Evolutionary conservation across 1,139 yeast genomes (phyloP).

Genomic region (Geotrichum carabidarum): DNA sequence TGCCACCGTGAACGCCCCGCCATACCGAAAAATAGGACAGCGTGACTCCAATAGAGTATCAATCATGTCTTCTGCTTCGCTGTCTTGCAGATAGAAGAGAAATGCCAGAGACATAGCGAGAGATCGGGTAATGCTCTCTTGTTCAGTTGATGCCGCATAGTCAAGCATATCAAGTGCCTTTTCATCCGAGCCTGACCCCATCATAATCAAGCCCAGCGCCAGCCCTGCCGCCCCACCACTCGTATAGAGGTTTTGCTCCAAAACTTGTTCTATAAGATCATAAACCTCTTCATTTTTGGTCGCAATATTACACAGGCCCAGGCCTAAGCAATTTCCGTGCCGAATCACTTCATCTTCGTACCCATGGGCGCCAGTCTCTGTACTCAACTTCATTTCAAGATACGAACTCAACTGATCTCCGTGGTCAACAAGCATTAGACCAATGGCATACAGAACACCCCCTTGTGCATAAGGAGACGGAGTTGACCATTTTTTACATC

Average conservation of each 20-base stretch:
- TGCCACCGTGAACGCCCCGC: slow-evolving; percentile 92
- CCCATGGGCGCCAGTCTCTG: slow-evolving; percentile 48
- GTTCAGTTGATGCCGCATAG: slow-evolving; percentile 93
- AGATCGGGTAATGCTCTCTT: slow-evolving; percentile 90
- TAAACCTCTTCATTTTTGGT: slow-evolving; percentile 67
- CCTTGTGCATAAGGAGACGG: slow-evolving; percentile 77
- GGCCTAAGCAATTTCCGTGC: slow-evolving; percentile 94
- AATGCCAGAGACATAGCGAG: slow-evolving; percentile 85
- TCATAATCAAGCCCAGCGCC: slow-evolving; percentile 93
- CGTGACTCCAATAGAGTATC: slow-evolving; percentile 65
- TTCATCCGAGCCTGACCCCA: slow-evolving; percentile 78
- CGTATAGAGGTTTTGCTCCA: slow-evolving; percentile 85
- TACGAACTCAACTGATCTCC: slow-evolving; percentile 83
- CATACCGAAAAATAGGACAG: slow-evolving; percentile 82
- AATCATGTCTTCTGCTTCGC: slow-evolving; percentile 66
- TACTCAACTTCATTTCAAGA: slow-evolving; percentile 66
- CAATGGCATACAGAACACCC: slow-evolving; percentile 90
- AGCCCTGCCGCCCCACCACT: slow-evolving; percentile 97
- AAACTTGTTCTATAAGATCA: slow-evolving; percentile 76
- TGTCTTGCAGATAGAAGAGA: slow-evolving; percentile 80
- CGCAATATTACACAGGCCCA: slow-evolving; percentile 97
- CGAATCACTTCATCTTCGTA: slow-evolving; percentile 78
- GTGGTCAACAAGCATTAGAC: slow-evolving; percentile 91
- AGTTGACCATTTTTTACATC: slow-evolving; percentile 45
- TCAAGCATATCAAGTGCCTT: slow-evolving; percentile 70